Conservation (phyloP, 2,329 filamentous ascomycete species). For the Alternaria longipes region DNA sequence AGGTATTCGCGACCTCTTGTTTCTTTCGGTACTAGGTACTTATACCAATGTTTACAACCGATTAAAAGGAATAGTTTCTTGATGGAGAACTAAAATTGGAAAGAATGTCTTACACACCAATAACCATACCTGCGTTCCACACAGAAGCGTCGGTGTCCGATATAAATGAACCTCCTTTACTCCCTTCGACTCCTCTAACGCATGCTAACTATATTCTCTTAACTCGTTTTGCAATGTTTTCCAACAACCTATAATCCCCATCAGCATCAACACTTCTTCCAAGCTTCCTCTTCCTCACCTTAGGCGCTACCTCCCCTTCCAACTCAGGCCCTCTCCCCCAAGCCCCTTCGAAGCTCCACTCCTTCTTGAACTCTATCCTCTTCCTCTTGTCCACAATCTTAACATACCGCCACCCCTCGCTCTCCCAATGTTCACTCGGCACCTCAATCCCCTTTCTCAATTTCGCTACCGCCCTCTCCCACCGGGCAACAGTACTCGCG, state of each 20-base stretch:
- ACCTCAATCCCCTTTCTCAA: neutral
- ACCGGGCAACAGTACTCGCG: neutral
- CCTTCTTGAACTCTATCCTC: neutral
- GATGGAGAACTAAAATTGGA: too few relatives aligned
- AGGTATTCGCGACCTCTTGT: too few relatives aligned
- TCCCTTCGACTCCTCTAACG: neutral
- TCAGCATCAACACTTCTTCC: neutral
- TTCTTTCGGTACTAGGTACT: too few relatives aligned
- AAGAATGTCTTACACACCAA: too few relatives aligned
- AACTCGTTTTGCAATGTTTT: neutral
- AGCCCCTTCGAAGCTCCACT: conserved; percentile 7
- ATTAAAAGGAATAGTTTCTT: too few relatives aligned
- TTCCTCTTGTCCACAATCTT: neutral
- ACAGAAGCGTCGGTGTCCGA: neutral
- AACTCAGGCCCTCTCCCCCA: neutral
- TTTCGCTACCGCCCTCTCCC: neutral
- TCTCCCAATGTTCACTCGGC: neutral
- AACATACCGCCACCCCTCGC: neutral
- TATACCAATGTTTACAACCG: too few relatives aligned
- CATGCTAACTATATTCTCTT: neutral
- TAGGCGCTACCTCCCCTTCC: neutral
- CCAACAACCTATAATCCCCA: neutral
- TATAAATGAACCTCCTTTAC: neutral
- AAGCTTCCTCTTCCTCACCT: neutral
- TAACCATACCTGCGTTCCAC: too few relatives aligned